Base-by-base conservation (phyloP, 225 moss, liverwort and hornwort species). In the Bryum argenteum region DNA sequence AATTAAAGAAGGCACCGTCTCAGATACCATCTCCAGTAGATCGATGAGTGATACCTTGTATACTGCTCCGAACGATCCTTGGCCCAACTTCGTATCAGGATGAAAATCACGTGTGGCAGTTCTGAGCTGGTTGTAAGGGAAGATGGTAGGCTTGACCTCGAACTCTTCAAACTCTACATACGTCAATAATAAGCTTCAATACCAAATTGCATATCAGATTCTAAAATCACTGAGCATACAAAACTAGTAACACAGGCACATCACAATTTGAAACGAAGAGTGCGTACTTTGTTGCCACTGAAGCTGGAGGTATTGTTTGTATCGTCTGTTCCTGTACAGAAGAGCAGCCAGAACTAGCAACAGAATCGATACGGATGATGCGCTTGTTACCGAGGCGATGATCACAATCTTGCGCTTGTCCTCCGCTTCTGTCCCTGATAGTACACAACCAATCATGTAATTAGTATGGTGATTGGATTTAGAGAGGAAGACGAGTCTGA, bases 261-360 rank as follows among this genome's bases (percentile, higher is more conserved):
- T 4, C 33, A 33, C 2, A 33, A 33, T 33, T 2, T 33, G 33
- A 33, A 33, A 33, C 5, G 4, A 16, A 20, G 0, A 37, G 3
- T 37, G 18, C 75, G 74, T 70, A 79, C 79, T 75, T 58, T 75
- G 58, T 33, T 75, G 75, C 11, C 75, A 21, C 6, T 79, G 74
- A 23, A 70, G 52, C 53, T 70, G 37, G 58, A 15, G 74, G 19
- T 75, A 70, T 21, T 22, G 59, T 33, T 67, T 57, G 18, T 76
- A 76, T 72, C 50, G 56, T n/a, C 22, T 63, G 28, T 63, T 76
- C 63, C 52, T 72, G 5, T 72, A 0, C 4, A 54, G 8, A 1
- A 72, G 33, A 23, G 10, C 42, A 37, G 63, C 67, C 2, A 71
- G 0, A 45, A 5, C 15, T 3, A 56, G 11, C 47, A 65, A 0